These are phyloP conservation scores for Leccinum sublutescens DNA, from an alignment of 768 basidiomycete species.

Conservation along the genomic window DNA sequence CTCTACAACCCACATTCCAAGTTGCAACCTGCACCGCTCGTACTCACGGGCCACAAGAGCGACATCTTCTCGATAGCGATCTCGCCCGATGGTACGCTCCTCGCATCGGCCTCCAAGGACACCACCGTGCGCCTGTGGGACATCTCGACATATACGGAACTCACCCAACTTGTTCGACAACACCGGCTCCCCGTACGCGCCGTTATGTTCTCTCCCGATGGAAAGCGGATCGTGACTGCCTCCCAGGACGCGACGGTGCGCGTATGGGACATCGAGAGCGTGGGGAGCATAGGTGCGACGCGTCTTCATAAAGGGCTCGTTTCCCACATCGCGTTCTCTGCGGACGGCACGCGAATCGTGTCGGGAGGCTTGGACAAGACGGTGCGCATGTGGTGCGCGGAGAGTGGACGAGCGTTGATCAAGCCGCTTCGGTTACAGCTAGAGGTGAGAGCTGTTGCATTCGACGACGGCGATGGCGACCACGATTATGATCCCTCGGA, in stretches of 20 bases:
- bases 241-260: conserved; percentile 27
- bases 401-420: conserved; percentile 19
- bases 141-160: conserved; percentile 15
- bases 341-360: conserved; percentile 27
- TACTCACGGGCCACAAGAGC: conserved; percentile 23
- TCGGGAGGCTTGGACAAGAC: conserved; percentile 31
- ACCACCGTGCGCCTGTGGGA: conserved; percentile 34
- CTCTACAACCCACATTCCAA: conserved; percentile 13
- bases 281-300: conserved; percentile 25
- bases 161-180: conserved; percentile 27
- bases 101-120: conserved; percentile 33
- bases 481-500: background rate
- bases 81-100: conserved; percentile 29
- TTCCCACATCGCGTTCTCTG: conserved; percentile 26
- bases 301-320: conserved; percentile 30
- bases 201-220: conserved; percentile 29
- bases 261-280: conserved; percentile 32
- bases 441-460: conserved; percentile 20
- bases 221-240: conserved; percentile 28
- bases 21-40: conserved; percentile 9
- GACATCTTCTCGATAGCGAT: conserved; percentile 28
- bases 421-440: conserved; percentile 23
- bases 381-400: conserved; percentile 31
- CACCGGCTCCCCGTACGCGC: conserved; percentile 26
- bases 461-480: conserved; percentile 13